Percentiles rank a stretch among this genome's conserved stretches.
phyloP scores from a whole-genome alignment of 257 asterid genomes.

The Nicotiana tomentosiformis region DNA sequence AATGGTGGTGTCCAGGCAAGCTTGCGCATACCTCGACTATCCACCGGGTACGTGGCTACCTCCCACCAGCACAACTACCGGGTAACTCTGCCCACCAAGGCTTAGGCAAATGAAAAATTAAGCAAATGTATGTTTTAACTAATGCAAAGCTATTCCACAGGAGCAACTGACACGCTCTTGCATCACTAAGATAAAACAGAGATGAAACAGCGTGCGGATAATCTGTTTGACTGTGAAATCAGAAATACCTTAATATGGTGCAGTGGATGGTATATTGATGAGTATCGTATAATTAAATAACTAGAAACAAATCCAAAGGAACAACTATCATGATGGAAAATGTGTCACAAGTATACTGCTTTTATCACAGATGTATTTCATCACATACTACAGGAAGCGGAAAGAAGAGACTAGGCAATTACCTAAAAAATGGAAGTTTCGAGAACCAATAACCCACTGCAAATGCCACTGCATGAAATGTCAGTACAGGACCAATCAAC shows the following conservation, averaged over 20 bases:
- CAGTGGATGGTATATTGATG: background rate
- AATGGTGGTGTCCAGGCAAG: too few relatives aligned
- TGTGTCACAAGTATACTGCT: background rate
- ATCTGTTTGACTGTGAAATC: background rate
- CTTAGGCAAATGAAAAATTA: too few relatives aligned
- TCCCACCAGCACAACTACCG: too few relatives aligned
- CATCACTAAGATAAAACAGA: background rate
- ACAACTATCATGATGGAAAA: background rate
- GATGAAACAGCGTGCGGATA: background rate
- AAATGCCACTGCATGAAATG: slow-evolving; percentile 80
- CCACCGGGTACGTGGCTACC: too few relatives aligned
- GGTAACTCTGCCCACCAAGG: too few relatives aligned
- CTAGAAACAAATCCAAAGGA: background rate
- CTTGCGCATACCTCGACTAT: too few relatives aligned
- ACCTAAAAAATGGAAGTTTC: slow-evolving; percentile 70
- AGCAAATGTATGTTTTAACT: background rate
- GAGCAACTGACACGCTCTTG: background rate
- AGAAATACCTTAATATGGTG: background rate
- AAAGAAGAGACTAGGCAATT: slow-evolving; percentile 15
- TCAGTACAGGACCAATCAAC: slow-evolving; percentile 71
- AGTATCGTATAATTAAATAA: background rate
- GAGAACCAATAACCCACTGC: slow-evolving; percentile 85
- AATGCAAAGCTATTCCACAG: background rate
- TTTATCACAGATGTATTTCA: background rate
- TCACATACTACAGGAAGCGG: background rate